Percentiles rank a stretch among this genome's conserved stretches.
Evolutionary conservation across 768 basidiomycete species (phyloP).

Genomic region (Rhizopogon salebrosus): DNA sequence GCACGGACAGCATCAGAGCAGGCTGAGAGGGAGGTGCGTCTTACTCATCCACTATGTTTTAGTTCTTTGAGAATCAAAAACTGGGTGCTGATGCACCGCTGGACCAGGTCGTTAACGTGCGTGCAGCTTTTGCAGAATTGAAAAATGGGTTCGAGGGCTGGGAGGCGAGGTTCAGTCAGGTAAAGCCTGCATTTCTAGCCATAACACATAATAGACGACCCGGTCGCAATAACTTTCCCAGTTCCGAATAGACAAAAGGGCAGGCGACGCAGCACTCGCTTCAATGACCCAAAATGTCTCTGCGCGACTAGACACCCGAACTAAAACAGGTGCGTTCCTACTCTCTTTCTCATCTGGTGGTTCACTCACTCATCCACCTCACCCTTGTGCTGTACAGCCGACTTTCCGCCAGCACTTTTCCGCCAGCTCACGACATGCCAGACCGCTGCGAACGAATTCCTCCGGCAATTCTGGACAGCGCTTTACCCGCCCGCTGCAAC

Average conservation of each 20-base stretch:
- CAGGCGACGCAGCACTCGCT: conserved; percentile 61
- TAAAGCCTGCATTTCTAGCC: conserved; percentile 21
- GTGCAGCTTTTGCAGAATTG: conserved; percentile 41
- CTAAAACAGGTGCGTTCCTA: conserved; percentile 51
- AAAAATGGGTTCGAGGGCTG: conserved; percentile 48
- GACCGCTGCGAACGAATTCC: conserved; percentile 90
- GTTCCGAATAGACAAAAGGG: conserved; percentile 65
- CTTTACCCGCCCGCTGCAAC: conserved; percentile 69
- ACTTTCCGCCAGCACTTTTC: conserved; percentile 75
- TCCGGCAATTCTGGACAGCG: conserved; percentile 93
- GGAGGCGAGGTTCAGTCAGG: conserved; percentile 54
- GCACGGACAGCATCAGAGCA: conserved; percentile 25
- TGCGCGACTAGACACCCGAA: conserved; percentile 62
- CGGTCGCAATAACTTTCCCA: conserved; percentile 19
- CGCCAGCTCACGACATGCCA: conserved; percentile 86
- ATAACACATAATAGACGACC: neutral
- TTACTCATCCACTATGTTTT: neutral
- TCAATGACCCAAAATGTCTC: conserved; percentile 79
- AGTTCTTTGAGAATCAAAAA: neutral
- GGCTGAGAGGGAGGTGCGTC: conserved; percentile 26
- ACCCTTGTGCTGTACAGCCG: conserved; percentile 41
- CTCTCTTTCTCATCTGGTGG: neutral
- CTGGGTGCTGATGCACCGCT: neutral
- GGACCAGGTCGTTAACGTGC: conserved; percentile 41
- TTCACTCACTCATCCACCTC: neutral